phyloP scores from a whole-genome alignment of 1,284 basidiomycete species.

The Ceratobasidium sp. region DNA sequence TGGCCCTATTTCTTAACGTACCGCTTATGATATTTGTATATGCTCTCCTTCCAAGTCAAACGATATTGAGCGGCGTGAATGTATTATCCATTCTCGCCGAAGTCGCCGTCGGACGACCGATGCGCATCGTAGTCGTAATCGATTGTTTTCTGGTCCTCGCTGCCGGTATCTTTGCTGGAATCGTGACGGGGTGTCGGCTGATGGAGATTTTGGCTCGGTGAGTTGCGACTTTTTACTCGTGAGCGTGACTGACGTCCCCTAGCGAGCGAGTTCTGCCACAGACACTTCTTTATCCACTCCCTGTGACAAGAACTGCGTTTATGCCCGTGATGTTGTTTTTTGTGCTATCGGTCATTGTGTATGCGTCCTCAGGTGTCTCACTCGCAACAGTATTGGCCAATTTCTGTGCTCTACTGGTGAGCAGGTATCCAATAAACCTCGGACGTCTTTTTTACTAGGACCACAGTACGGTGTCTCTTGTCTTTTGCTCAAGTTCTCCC shows the following conservation, averaged over 20 bases:
- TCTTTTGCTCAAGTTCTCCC: conserved; percentile 67
- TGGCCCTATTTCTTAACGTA: conserved; percentile 61
- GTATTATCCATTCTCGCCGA: conserved; percentile 66
- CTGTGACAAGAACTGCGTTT: conserved; percentile 60
- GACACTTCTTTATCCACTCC: conserved; percentile 58
- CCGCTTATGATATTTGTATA: conserved; percentile 63
- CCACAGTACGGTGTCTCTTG: conserved; percentile 65
- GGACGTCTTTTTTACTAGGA: conserved; percentile 49
- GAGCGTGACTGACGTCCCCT: neutral
- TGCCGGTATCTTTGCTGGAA: conserved; percentile 72
- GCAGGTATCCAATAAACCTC: conserved; percentile 9
- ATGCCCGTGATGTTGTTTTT: conserved; percentile 61
- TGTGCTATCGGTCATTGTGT: conserved; percentile 60
- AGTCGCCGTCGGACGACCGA: conserved; percentile 65
- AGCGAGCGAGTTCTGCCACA: conserved; percentile 64
- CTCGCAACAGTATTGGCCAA: conserved; percentile 58
- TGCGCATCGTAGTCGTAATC: conserved; percentile 65
- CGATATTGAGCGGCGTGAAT: conserved; percentile 59
- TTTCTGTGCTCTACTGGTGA: conserved; percentile 51
- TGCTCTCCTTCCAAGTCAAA: conserved; percentile 61
- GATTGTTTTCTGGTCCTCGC: conserved; percentile 71
- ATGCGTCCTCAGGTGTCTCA: conserved; percentile 62
- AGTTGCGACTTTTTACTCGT: neutral
- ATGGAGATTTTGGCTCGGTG: conserved; percentile 60
- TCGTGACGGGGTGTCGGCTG: conserved; percentile 63